These are phyloP conservation scores for Russula olivacea DNA, from an alignment of 768 basidiomycete genomes.

Conservation along the genomic window DNA sequence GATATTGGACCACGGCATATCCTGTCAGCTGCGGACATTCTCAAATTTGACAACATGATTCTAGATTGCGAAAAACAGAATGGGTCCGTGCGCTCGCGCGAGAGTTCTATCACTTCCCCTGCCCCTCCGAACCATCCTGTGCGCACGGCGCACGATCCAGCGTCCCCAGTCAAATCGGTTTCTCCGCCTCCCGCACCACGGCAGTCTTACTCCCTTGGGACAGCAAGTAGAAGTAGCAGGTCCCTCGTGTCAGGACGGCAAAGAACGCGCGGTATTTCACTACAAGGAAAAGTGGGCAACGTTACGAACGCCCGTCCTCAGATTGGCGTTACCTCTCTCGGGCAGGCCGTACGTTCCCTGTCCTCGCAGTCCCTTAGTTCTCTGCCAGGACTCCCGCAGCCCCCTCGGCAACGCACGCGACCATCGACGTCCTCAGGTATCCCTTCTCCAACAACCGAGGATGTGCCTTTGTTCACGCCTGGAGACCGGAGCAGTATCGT, in stretches of 20 bases:
- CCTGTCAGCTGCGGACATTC: constrained; percentile 61
- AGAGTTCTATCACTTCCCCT: constrained; percentile 16
- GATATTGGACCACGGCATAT: constrained; percentile 62
- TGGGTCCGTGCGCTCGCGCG: constrained; percentile 16
- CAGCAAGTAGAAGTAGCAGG: background rate
- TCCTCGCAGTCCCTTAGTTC: constrained; percentile 33
- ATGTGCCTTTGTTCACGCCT: constrained; percentile 6
- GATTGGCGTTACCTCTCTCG: background rate
- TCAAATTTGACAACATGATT: constrained; percentile 49
- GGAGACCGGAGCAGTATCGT: constrained; percentile 30
- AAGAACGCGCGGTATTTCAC: constrained; percentile 11
- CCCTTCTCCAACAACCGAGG: constrained; percentile 4
- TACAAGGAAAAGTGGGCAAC: background rate
- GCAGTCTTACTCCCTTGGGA: background rate
- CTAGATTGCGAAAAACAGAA: constrained; percentile 31
- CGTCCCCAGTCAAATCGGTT: background rate
- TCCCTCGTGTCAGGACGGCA: background rate
- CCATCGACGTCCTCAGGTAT: constrained; percentile 20
- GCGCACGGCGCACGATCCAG: background rate
- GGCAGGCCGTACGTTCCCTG: background rate
- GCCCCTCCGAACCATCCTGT: constrained; percentile 6
- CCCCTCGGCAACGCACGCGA: constrained; percentile 39
- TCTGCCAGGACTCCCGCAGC: constrained; percentile 42
- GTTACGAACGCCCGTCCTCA: constrained; percentile 9
- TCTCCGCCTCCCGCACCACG: constrained; percentile 12